phyloP scores from a whole-genome alignment of 306 rosid species.

The Quercus engelmannii region DNA sequence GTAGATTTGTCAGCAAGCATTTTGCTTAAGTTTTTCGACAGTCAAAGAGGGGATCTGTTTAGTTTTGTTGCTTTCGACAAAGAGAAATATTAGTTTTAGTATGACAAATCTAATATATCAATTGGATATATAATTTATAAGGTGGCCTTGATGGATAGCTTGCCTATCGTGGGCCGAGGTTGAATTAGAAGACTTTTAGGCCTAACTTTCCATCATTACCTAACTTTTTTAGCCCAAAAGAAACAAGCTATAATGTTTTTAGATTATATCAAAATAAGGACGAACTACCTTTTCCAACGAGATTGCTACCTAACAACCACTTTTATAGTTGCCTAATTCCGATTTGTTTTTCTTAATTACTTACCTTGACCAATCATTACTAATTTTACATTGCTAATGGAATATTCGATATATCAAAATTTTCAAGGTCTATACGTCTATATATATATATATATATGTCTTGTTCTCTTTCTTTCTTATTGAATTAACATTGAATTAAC shows the following conservation, averaged over 20 bases:
- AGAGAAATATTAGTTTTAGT: too few species aligned
- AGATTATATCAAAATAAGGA: background rate
- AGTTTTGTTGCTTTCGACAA: too few species aligned
- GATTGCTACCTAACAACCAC: background rate
- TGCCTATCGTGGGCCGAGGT: background rate
- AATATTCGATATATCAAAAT: background rate
- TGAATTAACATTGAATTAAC: too few species aligned
- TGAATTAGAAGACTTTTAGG: constrained; percentile 13
- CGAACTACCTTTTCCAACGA: background rate
- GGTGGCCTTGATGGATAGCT: too few species aligned
- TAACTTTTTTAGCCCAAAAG: background rate
- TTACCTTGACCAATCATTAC: background rate
- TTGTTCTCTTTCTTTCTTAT: too few species aligned
- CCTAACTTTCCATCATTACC: constrained; percentile 18
- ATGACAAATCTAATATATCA: too few species aligned
- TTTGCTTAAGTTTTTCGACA: background rate
- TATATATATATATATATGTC: too few species aligned
- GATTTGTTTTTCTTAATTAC: background rate
- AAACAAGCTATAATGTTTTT: background rate
- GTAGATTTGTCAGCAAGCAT: background rate
- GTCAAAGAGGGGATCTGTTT: too few species aligned
- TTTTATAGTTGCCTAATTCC: background rate
- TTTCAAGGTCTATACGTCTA: too few species aligned
- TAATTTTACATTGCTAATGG: background rate
- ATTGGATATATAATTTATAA: too few species aligned